phyloP scores from a whole-genome alignment of 345 rosid genomes.

The Gynandropsis gynandra region DNA sequence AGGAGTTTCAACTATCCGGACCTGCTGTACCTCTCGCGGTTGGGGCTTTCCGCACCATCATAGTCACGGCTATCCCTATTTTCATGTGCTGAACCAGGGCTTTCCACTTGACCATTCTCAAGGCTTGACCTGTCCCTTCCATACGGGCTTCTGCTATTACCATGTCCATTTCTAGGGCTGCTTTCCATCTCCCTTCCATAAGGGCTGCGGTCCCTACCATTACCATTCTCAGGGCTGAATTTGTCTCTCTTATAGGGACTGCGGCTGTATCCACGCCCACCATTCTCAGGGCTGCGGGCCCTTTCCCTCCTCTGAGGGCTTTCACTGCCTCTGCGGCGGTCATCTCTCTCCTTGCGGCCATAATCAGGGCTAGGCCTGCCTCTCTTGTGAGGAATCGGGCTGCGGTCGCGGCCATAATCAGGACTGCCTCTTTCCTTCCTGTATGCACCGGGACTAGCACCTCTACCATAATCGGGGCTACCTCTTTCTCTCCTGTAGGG shows the following conservation, averaged over 20 bases:
- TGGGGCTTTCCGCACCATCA: slow-evolving; percentile 26
- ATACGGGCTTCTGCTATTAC: slow-evolving; percentile 39
- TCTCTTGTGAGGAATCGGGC: slow-evolving; percentile 50
- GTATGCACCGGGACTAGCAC: slow-evolving; percentile 53
- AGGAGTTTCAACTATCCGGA: background rate
- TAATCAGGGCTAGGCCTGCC: slow-evolving; percentile 57
- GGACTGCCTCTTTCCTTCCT: slow-evolving; percentile 64
- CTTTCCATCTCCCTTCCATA: slow-evolving; percentile 30
- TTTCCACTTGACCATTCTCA: slow-evolving; percentile 46
- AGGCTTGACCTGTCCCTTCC: slow-evolving; percentile 38
- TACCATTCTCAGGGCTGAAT: slow-evolving; percentile 33
- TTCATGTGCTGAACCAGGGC: slow-evolving; percentile 33
- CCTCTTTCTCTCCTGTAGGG: slow-evolving; percentile 80
- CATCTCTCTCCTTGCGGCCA: slow-evolving; percentile 36
- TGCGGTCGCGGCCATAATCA: slow-evolving; percentile 62
- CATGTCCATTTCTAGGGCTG: slow-evolving; percentile 37
- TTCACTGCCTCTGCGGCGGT: slow-evolving; percentile 33
- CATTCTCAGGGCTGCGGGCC: slow-evolving; percentile 40
- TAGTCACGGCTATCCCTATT: slow-evolving; percentile 15
- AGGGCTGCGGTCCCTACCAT: slow-evolving; percentile 29
- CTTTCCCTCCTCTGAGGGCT: slow-evolving; percentile 52
- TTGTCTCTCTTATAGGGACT: slow-evolving; percentile 39
- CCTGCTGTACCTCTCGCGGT: slow-evolving; percentile 21
- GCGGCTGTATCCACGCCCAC: slow-evolving; percentile 33
- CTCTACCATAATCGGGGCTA: slow-evolving; percentile 92